These are phyloP conservation scores for Penicillium paxilli DNA, from an alignment of 495 filamentous ascomycete species.

Conservation along the genomic window DNA sequence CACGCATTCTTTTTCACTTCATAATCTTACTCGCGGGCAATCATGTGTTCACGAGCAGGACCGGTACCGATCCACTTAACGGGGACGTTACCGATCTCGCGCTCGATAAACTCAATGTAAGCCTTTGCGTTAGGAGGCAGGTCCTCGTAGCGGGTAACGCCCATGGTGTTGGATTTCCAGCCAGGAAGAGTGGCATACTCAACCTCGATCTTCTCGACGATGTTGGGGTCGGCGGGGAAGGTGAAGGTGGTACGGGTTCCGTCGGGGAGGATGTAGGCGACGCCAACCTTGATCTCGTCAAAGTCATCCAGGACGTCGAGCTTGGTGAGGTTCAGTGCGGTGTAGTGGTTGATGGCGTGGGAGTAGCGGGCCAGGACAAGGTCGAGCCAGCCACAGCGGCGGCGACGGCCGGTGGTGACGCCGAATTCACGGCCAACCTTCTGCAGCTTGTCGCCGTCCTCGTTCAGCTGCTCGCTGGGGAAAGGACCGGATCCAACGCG, in stretches of 20 bases:
- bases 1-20: neutral
- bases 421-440: slow-evolving; percentile 67
- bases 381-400: slow-evolving; percentile 90
- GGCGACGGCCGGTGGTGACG: slow-evolving; percentile 79
- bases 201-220: slow-evolving; percentile 56
- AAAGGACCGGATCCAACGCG: slow-evolving; percentile 82
- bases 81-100: slow-evolving; percentile 64
- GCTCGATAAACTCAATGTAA: slow-evolving; percentile 79
- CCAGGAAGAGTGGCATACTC: slow-evolving; percentile 75
- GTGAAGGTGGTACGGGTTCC: slow-evolving; percentile 52
- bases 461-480: slow-evolving; percentile 76
- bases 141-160: slow-evolving; percentile 58
- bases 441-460: slow-evolving; percentile 64
- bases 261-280: slow-evolving; percentile 62
- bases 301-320: slow-evolving; percentile 86
- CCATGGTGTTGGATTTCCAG: slow-evolving; percentile 73
- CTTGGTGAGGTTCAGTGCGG: slow-evolving; percentile 81
- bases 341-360: slow-evolving; percentile 70
- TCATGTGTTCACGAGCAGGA: slow-evolving; percentile 68
- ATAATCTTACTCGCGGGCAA: slow-evolving; percentile 50
- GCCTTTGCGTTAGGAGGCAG: slow-evolving; percentile 72
- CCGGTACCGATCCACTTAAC: slow-evolving; percentile 81
- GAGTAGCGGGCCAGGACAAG: slow-evolving; percentile 84
- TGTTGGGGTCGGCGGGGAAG: slow-evolving; percentile 71
- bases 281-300: slow-evolving; percentile 74